Conservation (phyloP, 1,284 basidiomycete genomes). For the Flammula alnicola region DNA sequence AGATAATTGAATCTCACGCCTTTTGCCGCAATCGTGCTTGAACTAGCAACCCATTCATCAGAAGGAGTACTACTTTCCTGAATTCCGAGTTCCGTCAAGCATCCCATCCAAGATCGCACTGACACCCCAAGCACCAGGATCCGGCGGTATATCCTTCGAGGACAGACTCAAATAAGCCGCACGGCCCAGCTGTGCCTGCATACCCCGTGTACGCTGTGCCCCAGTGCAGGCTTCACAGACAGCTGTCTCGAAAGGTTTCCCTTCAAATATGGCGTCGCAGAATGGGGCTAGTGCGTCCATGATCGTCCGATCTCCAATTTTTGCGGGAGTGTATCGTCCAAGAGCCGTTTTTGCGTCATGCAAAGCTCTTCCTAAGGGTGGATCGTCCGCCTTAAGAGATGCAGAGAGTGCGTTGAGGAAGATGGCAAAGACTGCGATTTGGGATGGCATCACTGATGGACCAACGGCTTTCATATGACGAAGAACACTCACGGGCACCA, state of each 20-base stretch:
- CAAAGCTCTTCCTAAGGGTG: conserved; percentile 31
- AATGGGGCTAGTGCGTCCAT: conserved; percentile 58
- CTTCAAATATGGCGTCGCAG: conserved; percentile 38
- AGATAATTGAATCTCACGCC: too few species aligned
- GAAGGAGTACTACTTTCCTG: too few species aligned
- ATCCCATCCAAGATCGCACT: conserved; percentile 43
- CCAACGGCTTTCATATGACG: not conserved
- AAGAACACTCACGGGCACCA: conserved; percentile 36
- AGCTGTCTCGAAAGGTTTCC: conserved; percentile 31
- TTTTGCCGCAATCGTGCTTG: too few species aligned
- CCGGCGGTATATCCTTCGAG: conserved; percentile 39
- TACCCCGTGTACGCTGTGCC: conserved; percentile 50
- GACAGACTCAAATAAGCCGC: conserved; percentile 49
- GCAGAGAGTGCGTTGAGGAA: conserved; percentile 48
- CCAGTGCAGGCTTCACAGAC: conserved; percentile 44
- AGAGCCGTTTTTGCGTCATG: conserved; percentile 38
- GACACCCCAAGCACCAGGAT: conserved; percentile 61
- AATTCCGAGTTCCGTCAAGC: too few species aligned
- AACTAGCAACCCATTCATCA: too few species aligned
- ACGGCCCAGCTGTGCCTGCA: conserved; percentile 52
- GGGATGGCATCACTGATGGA: not conserved
- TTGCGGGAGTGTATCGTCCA: conserved; percentile 52
- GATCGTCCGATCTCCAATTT: conserved; percentile 57
- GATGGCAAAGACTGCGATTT: conserved; percentile 51
- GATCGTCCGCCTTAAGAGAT: conserved; percentile 3